Conservation (phyloP, 2,329 filamentous ascomycete genomes). For the Cyclaneusma minus region DNA sequence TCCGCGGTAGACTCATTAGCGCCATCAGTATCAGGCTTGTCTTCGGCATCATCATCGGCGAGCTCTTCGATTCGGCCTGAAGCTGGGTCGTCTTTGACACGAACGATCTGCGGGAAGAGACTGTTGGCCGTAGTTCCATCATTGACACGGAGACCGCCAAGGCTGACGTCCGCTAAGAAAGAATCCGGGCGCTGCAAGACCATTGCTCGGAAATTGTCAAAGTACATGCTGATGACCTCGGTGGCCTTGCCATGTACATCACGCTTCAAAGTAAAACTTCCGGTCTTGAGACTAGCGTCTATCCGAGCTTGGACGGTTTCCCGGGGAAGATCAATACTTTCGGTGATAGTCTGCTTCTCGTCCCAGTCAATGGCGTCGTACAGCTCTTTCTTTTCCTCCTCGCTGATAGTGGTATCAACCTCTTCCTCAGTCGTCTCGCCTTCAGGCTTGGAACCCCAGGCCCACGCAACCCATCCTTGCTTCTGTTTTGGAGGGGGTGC, state of each 20-base stretch:
- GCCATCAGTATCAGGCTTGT: constrained; percentile 20
- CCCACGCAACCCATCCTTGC: constrained; percentile 83
- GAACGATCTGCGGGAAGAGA: constrained; percentile 86
- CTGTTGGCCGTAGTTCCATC: constrained; percentile 89
- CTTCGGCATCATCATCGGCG: constrained; percentile 28
- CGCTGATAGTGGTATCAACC: constrained; percentile 77
- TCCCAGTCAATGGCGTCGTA: constrained; percentile 98
- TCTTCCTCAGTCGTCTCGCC: constrained; percentile 43
- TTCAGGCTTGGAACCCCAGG: constrained; percentile 65
- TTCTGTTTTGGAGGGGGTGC: constrained; percentile 39
- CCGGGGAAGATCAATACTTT: constrained; percentile 75
- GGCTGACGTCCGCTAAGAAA: constrained; percentile 70
- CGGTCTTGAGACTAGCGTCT: constrained; percentile 83
- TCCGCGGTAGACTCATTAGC: constrained; percentile 23
- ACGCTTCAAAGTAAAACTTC: constrained; percentile 86
- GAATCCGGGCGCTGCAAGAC: constrained; percentile 84
- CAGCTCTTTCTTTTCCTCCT: constrained; percentile 89
- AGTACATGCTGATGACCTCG: constrained; percentile 81
- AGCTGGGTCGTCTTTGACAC: constrained; percentile 73
- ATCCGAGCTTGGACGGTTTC: constrained; percentile 89
- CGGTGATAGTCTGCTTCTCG: constrained; percentile 79
- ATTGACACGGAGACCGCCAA: constrained; percentile 86
- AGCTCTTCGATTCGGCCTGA: constrained; percentile 28
- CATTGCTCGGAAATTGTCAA: constrained; percentile 87
- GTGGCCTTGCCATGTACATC: constrained; percentile 62